Evolutionary conservation across 2,329 filamentous ascomycete genomes (phyloP).

Genomic region (Stagonosporopsis vannaccii): DNA sequence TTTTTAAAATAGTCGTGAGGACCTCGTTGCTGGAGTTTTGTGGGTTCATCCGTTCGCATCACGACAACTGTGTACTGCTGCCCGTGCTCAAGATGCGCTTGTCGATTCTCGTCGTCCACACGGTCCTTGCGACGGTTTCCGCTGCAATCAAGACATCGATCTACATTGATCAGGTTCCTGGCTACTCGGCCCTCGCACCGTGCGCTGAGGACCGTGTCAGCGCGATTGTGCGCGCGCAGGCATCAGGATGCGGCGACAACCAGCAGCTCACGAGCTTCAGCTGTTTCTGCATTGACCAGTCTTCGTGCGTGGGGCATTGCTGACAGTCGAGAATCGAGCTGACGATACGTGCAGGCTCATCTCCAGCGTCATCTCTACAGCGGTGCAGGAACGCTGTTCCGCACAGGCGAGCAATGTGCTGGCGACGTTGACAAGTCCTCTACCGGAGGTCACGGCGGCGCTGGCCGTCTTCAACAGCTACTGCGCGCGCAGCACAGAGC

Average conservation of each 20-base stretch:
- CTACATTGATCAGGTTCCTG: constrained; percentile 29
- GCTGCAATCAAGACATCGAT: constrained; percentile 25
- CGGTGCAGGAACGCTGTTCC: not conserved
- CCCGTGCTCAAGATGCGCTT: not conserved
- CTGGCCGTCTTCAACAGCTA: constrained; percentile 6
- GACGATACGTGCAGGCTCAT: not conserved
- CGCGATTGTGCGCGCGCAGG: constrained; percentile 28
- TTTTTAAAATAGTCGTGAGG: not conserved
- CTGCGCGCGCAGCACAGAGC: constrained; percentile 9
- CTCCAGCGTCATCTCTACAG: constrained; percentile 5
- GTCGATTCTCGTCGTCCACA: not conserved
- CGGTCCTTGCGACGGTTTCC: not conserved
- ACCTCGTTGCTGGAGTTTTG: not conserved
- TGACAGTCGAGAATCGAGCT: not conserved
- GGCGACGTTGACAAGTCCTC: not conserved
- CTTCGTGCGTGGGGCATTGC: not conserved
- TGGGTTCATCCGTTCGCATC: not conserved
- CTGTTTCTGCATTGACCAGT: constrained; percentile 28
- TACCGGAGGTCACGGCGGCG: constrained; percentile 1
- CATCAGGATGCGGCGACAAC: constrained; percentile 30
- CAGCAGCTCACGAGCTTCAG: constrained; percentile 27
- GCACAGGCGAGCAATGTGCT: not conserved
- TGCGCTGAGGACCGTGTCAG: constrained; percentile 27
- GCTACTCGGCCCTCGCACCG: constrained; percentile 24
- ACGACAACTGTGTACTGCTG: not conserved